A percentile compares a stretch with the other conserved stretches of the same genome.
Conservation (phyloP, 2,329 filamentous ascomycete genomes). For the Ophiognomonia clavigignenti-juglandacearum region DNA sequence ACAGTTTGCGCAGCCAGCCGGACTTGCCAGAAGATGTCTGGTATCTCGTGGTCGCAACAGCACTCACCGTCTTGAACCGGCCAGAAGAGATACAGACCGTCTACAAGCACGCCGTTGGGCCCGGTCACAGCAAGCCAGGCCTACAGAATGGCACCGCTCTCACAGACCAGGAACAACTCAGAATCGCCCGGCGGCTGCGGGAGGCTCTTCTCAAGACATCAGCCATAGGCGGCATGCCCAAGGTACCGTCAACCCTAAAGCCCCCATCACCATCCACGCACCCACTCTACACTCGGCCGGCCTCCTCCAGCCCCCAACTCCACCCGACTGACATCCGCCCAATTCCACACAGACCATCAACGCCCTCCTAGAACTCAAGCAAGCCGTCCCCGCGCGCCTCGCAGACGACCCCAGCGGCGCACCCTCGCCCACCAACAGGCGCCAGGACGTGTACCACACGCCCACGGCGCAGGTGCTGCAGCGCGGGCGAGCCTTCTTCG, state of each 20-base stretch:
- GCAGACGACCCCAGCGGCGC: conserved; percentile 31
- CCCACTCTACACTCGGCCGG: no score
- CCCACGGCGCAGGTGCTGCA: conserved; percentile 31
- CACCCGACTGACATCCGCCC: conserved; percentile 23
- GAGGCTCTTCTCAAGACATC: conserved; percentile 46
- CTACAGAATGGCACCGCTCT: conserved; percentile 13
- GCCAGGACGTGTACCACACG: conserved; percentile 32
- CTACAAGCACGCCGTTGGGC: conserved; percentile 35
- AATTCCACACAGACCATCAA: conserved; percentile 38
- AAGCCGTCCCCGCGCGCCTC: conserved; percentile 35
- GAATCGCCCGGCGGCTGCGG: conserved; percentile 40
- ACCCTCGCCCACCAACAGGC: conserved; percentile 35
- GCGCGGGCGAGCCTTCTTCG: conserved; percentile 42
- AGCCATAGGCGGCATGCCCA: conserved; percentile 44
- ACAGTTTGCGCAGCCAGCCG: conserved; percentile 34
- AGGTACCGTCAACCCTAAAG: conserved; percentile 27
- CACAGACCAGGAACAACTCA: conserved; percentile 30
- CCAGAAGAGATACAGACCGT: conserved; percentile 44
- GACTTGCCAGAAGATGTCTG: conserved; percentile 40
- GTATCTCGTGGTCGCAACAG: conserved; percentile 43
- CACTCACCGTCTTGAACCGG: conserved; percentile 42
- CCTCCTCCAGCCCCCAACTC: no score
- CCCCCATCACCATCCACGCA: background rate
- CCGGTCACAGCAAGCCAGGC: conserved; percentile 19
- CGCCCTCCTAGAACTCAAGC: conserved; percentile 38